Evolutionary conservation across 108 stramenopile species (phyloP).

Genomic region (Mediolabrus comicus): DNA sequence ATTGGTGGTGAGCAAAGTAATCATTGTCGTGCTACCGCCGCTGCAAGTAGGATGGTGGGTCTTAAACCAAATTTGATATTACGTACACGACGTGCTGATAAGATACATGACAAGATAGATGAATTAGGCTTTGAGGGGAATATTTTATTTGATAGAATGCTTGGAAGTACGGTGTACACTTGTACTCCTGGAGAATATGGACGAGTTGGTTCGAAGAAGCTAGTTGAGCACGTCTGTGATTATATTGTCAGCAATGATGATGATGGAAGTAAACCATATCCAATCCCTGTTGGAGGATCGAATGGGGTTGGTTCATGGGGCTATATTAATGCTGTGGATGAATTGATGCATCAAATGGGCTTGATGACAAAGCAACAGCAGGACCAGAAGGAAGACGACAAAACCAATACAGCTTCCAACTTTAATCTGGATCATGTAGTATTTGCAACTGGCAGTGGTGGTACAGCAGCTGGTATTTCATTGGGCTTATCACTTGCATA

Average conservation of each 20-base stretch:
- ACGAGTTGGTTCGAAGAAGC: conserved; percentile 59
- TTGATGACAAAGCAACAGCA: conserved; percentile 3
- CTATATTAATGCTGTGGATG: conserved; percentile 82
- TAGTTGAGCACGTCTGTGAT: conserved; percentile 56
- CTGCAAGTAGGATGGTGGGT: conserved; percentile 77
- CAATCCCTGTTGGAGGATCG: conserved; percentile 88
- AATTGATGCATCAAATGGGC: conserved; percentile 53
- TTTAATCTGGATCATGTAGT: conserved; percentile 78
- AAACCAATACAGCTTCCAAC: conserved; percentile 16
- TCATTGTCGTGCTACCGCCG: conserved; percentile 90
- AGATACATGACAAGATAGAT: conserved; percentile 33
- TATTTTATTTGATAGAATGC: conserved; percentile 81
- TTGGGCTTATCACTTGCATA: conserved; percentile 67
- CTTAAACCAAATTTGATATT: conserved; percentile 80
- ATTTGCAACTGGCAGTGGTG: conserved; percentile 90
- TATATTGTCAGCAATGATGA: conserved; percentile 29
- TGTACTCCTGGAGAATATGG: conserved; percentile 90
- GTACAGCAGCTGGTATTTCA: conserved; percentile 82
- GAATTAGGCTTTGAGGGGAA: conserved; percentile 70
- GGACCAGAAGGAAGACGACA: too few species aligned
- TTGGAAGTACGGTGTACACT: conserved; percentile 72
- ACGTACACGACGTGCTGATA: conserved; percentile 59
- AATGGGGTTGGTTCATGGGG: conserved; percentile 89
- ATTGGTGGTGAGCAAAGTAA: conserved; percentile 92
- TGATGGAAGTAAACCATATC: conserved; percentile 50